A percentile compares a stretch with the other conserved stretches of the same genome.
phyloP scores from a whole-genome alignment of 2,329 filamentous ascomycete genomes.

The Phaeoacremonium minimum region DNA sequence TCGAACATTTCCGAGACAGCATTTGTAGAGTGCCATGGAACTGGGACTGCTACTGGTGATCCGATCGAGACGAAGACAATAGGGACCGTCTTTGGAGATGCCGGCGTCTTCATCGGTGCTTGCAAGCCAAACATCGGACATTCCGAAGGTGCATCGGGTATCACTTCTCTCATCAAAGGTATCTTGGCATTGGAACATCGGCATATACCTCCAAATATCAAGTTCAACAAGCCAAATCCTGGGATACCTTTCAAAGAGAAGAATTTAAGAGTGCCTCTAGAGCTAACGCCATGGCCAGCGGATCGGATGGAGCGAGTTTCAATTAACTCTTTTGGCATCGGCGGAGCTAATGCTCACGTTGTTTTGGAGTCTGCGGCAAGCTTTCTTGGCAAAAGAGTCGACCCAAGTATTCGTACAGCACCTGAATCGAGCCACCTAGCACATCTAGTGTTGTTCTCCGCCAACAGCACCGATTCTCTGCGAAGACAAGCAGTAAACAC shows the following conservation, averaged over 20 bases:
- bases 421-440: conserved; percentile 23
- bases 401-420: conserved; percentile 14
- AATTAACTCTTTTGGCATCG: conserved; percentile 14
- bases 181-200: conserved; percentile 27
- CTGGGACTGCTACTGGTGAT: conserved; percentile 10
- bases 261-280: conserved; percentile 12
- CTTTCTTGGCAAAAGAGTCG: not conserved
- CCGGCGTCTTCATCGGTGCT: conserved; percentile 18
- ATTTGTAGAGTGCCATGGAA: conserved; percentile 35
- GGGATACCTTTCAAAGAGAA: conserved; percentile 21
- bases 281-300: conserved; percentile 1
- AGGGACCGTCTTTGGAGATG: conserved; percentile 15
- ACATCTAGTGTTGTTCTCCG: too few species aligned
- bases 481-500: conserved; percentile 14
- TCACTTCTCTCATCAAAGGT: conserved; percentile 33
- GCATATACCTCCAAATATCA: conserved; percentile 28
- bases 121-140: conserved; percentile 33
- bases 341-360: conserved; percentile 6
- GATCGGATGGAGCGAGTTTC: conserved; percentile 1
- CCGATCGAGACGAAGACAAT: conserved; percentile 28
- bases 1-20: conserved; percentile 15
- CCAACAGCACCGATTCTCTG: conserved; percentile 20
- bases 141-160: conserved; percentile 33
- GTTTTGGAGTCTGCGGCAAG: conserved; percentile 7
- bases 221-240: conserved; percentile 27